These are phyloP conservation scores for Eucalyptus viminalis DNA, from an alignment of 345 rosid genomes.

Conservation along the genomic window DNA sequence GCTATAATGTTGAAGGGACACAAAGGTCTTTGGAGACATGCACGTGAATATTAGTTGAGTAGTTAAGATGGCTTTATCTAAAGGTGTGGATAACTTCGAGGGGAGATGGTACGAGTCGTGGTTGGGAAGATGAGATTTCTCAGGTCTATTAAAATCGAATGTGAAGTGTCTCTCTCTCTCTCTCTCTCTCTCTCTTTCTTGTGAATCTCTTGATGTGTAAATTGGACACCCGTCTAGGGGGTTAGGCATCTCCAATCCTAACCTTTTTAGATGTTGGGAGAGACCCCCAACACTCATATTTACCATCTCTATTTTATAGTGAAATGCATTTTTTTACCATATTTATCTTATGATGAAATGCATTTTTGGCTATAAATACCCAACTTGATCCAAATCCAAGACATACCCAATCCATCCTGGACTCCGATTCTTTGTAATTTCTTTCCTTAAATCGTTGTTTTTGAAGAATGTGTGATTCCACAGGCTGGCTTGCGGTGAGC, in stretches of 20 bases:
- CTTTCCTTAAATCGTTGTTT: background rate
- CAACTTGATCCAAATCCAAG: background rate
- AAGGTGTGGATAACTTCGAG: background rate
- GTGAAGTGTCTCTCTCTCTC: background rate
- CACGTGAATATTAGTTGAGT: background rate
- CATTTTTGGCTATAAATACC: background rate
- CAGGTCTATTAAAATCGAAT: background rate
- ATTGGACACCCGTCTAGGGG: background rate
- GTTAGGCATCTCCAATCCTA: background rate
- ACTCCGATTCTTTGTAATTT: background rate
- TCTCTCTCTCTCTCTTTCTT: background rate
- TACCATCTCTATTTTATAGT: background rate
- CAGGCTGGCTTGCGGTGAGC: accelerated
- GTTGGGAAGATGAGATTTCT: background rate
- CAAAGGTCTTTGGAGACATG: background rate
- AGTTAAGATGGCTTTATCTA: background rate
- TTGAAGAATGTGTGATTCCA: background rate
- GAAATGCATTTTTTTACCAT: background rate
- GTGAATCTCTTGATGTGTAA: background rate
- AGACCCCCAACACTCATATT: background rate
- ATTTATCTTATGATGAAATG: background rate
- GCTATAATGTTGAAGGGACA: background rate
- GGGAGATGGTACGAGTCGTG: background rate
- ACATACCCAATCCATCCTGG: accelerated
- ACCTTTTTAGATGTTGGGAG: background rate